A percentile compares a stretch with the other conserved stretches of the same genome.
phyloP scores from a whole-genome alignment of 2,329 filamentous ascomycete genomes.

The Phyllosticta ampelicida region DNA sequence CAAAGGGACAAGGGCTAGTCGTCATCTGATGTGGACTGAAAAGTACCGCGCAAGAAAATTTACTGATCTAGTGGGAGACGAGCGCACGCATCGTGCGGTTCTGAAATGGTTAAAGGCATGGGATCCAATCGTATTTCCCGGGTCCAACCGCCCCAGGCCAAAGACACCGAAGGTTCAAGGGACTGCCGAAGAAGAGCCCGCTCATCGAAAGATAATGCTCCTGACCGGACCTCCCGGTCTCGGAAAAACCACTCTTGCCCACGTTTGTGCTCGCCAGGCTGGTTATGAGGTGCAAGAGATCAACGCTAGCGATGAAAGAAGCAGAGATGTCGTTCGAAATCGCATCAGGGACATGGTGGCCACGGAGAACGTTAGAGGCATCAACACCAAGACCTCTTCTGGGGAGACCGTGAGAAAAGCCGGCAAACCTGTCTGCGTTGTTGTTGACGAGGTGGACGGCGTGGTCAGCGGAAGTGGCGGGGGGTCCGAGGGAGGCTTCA shows the following conservation, averaged over 20 bases:
- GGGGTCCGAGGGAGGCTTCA: constrained; percentile 78
- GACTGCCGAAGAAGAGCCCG: constrained; percentile 51
- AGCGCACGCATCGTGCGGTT: constrained; percentile 82
- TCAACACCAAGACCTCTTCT: constrained; percentile 42
- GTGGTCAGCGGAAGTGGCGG: constrained; percentile 70
- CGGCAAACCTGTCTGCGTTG: constrained; percentile 79
- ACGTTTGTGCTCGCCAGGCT: constrained; percentile 89
- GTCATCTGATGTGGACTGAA: constrained; percentile 77
- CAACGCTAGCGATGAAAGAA: constrained; percentile 94
- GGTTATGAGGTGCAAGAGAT: constrained; percentile 96
- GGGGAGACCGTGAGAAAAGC: constrained; percentile 53
- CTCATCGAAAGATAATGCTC: constrained; percentile 78
- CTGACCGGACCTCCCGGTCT: constrained; percentile 85
- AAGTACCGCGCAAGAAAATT: constrained; percentile 92
- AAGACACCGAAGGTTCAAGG: constrained; percentile 34
- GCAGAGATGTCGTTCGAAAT: constrained; percentile 77
- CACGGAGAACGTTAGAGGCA: constrained; percentile 81
- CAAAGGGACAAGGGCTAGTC: constrained; percentile 21
- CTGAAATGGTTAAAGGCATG: constrained; percentile 89
- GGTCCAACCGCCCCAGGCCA: constrained; percentile 50
- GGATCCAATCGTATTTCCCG: constrained; percentile 87
- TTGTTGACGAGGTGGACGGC: constrained; percentile 95
- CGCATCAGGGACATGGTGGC: constrained; percentile 84
- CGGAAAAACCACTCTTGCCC: constrained; percentile 90
- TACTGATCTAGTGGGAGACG: constrained; percentile 87